Base-by-base conservation (phyloP, 805 yeast genomes). In the Candida endomychidarum region DNA sequence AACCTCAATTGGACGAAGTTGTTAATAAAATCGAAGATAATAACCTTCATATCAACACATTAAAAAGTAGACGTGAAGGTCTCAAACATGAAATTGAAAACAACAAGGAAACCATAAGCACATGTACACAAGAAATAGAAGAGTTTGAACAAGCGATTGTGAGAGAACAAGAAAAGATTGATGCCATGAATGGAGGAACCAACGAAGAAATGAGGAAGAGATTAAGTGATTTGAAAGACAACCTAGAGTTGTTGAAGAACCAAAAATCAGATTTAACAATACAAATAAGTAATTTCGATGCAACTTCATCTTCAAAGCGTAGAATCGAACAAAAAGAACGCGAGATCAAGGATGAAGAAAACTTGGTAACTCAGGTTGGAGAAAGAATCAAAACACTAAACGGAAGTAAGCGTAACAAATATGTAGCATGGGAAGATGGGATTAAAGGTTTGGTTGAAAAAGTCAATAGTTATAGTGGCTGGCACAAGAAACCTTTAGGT, bases 401-500 rank as follows among this genome's bases (percentile, higher is more conserved):
- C 21, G 48, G 41, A 4, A 48, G 60, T 19, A 64, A 54, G 34
- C 53, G 50, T 17, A 64, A 63, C 45, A 58, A 70, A 57, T 61
- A 65, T 31, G 67, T 71, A 9, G 75, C 81, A 1, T 83, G 79
- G 68, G 83, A 82, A 6, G 46, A 45, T 1, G 61, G 64, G 5
- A 72, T 80, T 54, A 60, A 59, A 7, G 35, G 42, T 2, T 53
- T 82, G 5, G 49, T 81, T 17, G 47, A 53, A 3, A 75, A 65
- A 4, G 73, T 82, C 5, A 63, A 64, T 10, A 34, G 40, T 5
- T 49, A 39, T n/a, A 34, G 27, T 2, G 38, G 43, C 6, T 69
- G 72, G 70, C 70, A 69, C 12, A 51, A 58, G 2, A 33, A 10
- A 24, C 95, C 96, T 0, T 58, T 83, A 12, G 98, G 98, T 0